Evolutionary conservation across 768 basidiomycete species (phyloP).

Genomic region (Tylopilus sp.): DNA sequence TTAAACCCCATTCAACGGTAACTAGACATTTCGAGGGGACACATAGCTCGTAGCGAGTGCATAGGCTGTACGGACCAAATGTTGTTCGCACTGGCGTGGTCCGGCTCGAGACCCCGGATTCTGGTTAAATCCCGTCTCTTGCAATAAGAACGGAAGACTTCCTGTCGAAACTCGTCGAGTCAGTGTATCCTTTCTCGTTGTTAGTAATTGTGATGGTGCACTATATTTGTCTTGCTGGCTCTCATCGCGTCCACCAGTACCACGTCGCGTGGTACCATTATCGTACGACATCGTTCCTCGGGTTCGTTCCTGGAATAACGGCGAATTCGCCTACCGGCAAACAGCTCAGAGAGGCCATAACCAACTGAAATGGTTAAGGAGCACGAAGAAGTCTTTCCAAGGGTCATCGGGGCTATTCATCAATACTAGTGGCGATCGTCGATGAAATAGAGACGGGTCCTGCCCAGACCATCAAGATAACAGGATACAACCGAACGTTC

Average conservation of each 20-base stretch:
- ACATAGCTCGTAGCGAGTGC: neutral
- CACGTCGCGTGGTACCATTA: constrained; percentile 18
- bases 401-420: neutral
- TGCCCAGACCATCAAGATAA: constrained; percentile 1
- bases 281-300: constrained; percentile 27
- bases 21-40: constrained; percentile 9
- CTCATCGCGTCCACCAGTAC: constrained; percentile 19
- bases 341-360: neutral
- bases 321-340: constrained; percentile 1
- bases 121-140: constrained; percentile 5
- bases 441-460: neutral
- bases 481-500: constrained; percentile 4
- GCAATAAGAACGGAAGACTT: constrained; percentile 8
- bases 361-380: constrained; percentile 1
- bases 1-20: constrained; percentile 14
- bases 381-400: neutral
- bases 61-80: constrained; percentile 7
- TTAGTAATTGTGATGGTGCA: constrained; percentile 31
- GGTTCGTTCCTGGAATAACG: constrained; percentile 20
- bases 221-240: constrained; percentile 28
- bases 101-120: constrained; percentile 13
- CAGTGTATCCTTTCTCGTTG: constrained; percentile 26
- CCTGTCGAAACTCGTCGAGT: constrained; percentile 11
- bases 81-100: constrained; percentile 9
- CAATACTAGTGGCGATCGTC: too few species aligned